phyloP scores from a whole-genome alignment of 73 alveolate species.

The Paraurostyla sp. region DNA sequence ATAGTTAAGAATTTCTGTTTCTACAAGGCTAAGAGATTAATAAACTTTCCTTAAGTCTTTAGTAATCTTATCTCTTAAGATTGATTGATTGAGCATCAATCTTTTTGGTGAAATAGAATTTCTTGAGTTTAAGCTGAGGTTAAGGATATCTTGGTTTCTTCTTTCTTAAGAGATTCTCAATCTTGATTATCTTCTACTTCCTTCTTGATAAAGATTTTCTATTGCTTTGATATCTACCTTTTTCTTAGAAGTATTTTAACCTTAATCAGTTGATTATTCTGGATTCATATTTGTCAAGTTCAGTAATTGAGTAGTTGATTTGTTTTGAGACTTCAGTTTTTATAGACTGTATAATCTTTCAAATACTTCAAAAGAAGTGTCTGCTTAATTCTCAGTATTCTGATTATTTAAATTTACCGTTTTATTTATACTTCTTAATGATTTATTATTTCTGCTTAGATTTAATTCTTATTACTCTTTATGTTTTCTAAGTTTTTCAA shows the following conservation, averaged over 20 bases:
- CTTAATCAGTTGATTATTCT: neutral
- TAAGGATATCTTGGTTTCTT: neutral
- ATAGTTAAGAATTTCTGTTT: neutral
- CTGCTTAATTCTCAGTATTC: neutral
- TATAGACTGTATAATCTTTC: conserved; percentile 3
- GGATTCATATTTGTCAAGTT: neutral
- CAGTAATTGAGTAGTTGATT: neutral
- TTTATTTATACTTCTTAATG: neutral
- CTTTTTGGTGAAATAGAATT: neutral
- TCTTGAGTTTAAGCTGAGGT: neutral
- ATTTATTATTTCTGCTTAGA: neutral
- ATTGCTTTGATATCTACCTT: neutral
- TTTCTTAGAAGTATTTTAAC: neutral
- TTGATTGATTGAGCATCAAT: neutral
- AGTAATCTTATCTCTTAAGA: neutral
- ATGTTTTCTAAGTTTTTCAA: neutral
- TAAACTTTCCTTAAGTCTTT: neutral
- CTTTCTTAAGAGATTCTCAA: neutral
- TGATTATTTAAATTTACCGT: neutral
- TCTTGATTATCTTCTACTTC: neutral
- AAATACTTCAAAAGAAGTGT: neutral
- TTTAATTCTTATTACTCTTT: neutral
- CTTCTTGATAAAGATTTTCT: conserved; percentile 2
- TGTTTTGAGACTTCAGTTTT: neutral
- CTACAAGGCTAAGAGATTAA: neutral